Evolutionary conservation across 2,329 filamentous ascomycete species (phyloP), one percentile per base, ranked within the genome.

Genomic region (Neophaeococcomyces aloes): DNA sequence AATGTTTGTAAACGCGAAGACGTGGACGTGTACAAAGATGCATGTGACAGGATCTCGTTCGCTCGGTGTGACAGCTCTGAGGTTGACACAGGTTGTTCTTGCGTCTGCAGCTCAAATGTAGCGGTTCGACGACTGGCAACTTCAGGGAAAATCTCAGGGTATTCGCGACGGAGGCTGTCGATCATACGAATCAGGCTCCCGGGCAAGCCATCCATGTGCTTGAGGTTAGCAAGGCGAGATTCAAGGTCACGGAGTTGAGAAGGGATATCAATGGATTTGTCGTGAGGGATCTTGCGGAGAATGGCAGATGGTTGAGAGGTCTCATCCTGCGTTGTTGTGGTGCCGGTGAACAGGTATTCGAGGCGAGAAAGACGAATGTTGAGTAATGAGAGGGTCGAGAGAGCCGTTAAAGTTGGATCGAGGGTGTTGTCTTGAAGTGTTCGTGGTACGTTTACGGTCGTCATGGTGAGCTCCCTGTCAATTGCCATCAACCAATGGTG

Each of bases 1-100:
- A 71, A 56, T 0, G 67, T 69, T n/a, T 65, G 64, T 1, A 71
- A 61, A 2, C 66, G 62, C 1, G 68, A 69, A 4, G 67, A 62
- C 4, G 68, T 70, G 52, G 68, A 65, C 13, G 67, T 66, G 49
- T 65, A 70, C 4, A 65, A 58, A 11, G 66, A 58, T 6, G 66
- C 66, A 48, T 68, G 67, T 13, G 67, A 62, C 14, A 68, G 58
- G 35, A 71, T 61, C 35, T 42, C 18, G 2, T 10, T 6, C 7
- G 39, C 39, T 10, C 32, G 66, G 29, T 61, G 53, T 30, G 66
- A 58, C 31, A 62, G 59, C 30, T 60, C 56, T 1, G 57, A 57
- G 3, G 60, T 61, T 8, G 67, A 57, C 23, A 56, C 59, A 38
- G 62, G 53, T 3, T 63, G 63, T 21, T 19, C 10, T 18, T 39